These are phyloP conservation scores for Gloeophyllum trabeum DNA, from an alignment of 768 basidiomycete species.

Conservation along the genomic window DNA sequence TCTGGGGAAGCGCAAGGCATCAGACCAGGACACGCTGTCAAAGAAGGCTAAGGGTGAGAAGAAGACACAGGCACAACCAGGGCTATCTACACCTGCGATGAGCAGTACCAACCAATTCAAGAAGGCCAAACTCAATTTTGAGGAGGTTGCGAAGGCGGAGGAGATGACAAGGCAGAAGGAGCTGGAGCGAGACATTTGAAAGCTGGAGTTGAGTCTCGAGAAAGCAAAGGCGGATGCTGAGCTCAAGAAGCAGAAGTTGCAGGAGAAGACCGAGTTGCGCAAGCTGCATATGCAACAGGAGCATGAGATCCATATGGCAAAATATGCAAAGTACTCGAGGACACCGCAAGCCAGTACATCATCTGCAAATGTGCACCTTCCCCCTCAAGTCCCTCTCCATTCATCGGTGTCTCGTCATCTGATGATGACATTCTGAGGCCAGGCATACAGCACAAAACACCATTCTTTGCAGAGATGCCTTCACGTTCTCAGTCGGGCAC, in stretches of 20 bases:
- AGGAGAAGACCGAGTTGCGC: background rate
- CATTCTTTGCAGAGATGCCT: no score
- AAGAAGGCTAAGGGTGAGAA: background rate
- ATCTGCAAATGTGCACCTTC: background rate
- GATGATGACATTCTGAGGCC: no score
- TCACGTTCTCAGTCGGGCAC: background rate
- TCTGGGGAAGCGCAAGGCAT: background rate
- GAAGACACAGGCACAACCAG: slow-evolving; percentile 2
- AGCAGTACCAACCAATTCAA: background rate
- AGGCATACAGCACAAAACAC: no score
- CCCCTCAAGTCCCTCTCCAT: background rate
- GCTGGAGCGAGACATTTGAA: slow-evolving; percentile 1
- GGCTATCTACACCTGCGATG: background rate
- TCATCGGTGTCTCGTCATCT: no score
- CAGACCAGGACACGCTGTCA: background rate
- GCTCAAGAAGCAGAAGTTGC: slow-evolving; percentile 1
- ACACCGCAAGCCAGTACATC: background rate
- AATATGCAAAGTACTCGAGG: background rate
- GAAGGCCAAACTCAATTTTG: slow-evolving; percentile 4
- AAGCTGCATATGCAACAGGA: background rate
- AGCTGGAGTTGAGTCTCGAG: background rate
- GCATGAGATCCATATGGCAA: background rate
- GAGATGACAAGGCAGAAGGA: slow-evolving; percentile 8
- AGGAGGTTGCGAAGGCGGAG: slow-evolving; percentile 6
- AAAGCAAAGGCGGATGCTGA: slow-evolving; percentile 1